Evolutionary conservation across 495 filamentous ascomycete species (phyloP).

Genomic region (Neurospora pannonica): DNA sequence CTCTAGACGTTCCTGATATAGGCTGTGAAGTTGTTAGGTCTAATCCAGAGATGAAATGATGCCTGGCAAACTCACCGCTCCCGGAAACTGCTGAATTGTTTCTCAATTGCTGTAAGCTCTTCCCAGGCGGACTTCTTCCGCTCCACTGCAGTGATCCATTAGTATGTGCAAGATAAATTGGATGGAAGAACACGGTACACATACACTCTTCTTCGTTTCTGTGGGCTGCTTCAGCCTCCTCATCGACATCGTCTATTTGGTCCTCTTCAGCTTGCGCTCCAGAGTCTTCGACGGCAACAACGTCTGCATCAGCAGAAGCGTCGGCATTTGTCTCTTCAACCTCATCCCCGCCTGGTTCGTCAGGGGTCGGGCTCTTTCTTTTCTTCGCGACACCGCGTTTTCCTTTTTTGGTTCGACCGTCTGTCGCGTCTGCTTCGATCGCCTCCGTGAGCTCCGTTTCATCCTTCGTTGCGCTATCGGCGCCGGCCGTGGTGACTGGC

Average conservation of each 20-base stretch:
- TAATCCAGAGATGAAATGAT: background rate
- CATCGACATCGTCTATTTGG: slow-evolving; percentile 40
- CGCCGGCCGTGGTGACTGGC: background rate
- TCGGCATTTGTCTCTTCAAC: slow-evolving; percentile 25
- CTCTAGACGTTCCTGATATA: slow-evolving; percentile 78
- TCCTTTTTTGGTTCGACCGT: slow-evolving; percentile 24
- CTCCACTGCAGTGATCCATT: slow-evolving; percentile 47
- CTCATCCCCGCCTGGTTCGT: slow-evolving; percentile 14
- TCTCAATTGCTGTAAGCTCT: slow-evolving; percentile 66
- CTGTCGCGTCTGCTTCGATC: slow-evolving; percentile 17
- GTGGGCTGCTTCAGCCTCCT: slow-evolving; percentile 42
- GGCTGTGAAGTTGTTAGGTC: slow-evolving; percentile 38
- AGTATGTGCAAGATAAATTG: slow-evolving; percentile 19
- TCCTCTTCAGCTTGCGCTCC: slow-evolving; percentile 37
- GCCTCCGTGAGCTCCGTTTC: slow-evolving; percentile 19
- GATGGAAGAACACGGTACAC: slow-evolving; percentile 16
- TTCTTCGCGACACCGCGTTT: slow-evolving; percentile 33
- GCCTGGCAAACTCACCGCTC: slow-evolving; percentile 56
- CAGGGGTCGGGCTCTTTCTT: slow-evolving; percentile 27
- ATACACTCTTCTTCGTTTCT: slow-evolving; percentile 71
- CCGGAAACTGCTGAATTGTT: slow-evolving; percentile 72
- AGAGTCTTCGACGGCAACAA: slow-evolving; percentile 22
- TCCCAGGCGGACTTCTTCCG: slow-evolving; percentile 76
- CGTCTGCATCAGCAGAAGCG: slow-evolving; percentile 19
- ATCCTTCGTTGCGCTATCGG: slow-evolving; percentile 7